Evolutionary conservation across 768 basidiomycete species (phyloP).

Genomic region (Lactarius indigo): DNA sequence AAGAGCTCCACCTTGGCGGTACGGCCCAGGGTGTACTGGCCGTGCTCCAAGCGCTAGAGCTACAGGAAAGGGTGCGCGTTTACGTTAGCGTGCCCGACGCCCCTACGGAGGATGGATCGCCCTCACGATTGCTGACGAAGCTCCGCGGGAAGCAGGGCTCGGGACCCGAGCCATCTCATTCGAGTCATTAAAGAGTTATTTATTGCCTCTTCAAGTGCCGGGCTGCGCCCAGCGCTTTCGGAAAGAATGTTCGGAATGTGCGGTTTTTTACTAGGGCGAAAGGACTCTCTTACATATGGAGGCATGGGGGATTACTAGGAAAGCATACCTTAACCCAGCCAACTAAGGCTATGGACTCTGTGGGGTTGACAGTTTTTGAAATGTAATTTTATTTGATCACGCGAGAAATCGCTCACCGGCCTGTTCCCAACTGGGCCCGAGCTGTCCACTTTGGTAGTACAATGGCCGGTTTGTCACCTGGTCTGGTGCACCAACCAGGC

Average conservation of each 20-base stretch:
- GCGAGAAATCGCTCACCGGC: neutral
- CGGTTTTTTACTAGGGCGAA: neutral
- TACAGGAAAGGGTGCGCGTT: constrained; percentile 4
- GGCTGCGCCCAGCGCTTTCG: neutral
- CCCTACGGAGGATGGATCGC: neutral
- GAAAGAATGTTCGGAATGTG: neutral
- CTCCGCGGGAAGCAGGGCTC: constrained; percentile 4
- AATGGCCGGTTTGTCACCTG: no score
- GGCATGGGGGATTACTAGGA: neutral
- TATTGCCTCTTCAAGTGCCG: neutral
- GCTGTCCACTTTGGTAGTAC: neutral
- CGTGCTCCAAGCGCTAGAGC: neutral
- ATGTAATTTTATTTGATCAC: neutral
- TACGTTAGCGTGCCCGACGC: constrained; percentile 5
- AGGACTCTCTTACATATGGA: neutral
- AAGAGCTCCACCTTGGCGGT: constrained; percentile 7
- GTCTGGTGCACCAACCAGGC: neutral
- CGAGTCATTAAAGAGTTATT: neutral
- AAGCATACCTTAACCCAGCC: neutral
- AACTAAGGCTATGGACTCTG: neutral
- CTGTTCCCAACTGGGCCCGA: neutral
- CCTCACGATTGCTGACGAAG: neutral
- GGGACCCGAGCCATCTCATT: neutral
- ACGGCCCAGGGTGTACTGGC: constrained; percentile 7
- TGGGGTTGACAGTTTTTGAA: neutral